Evolutionary conservation across 2,329 filamentous ascomycete genomes (phyloP), one percentile per base, ranked within the genome.

Genomic region (Diplodia seriata): DNA sequence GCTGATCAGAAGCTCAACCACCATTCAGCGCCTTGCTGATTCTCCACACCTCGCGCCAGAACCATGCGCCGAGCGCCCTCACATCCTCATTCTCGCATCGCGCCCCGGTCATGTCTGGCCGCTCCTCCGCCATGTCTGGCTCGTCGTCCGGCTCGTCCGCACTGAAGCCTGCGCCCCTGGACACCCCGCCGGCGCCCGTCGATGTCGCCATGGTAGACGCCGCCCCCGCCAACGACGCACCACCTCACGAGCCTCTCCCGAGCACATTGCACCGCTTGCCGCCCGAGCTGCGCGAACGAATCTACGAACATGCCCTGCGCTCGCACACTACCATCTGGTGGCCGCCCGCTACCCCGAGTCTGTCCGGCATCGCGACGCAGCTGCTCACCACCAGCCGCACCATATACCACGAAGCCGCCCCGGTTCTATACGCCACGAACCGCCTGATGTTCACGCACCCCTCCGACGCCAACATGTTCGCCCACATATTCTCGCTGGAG

Each of bases 381-480:
- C 76, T 80, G 11, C 71, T 80, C 15, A 73, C 69, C 9, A 69
- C 72, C 12, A 75, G 71, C 66, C 71, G 69, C 11, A 74, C 76
- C 59, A 70, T 80, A 31, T 73, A 78, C 69, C 66, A 70, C 14
- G 78, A 80, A 63, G 74, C 77, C 4, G 73, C 73, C 4, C 73
- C 75, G 0, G 68, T 79, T 15, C 72, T 80, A n/a, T 80, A 80
- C 70, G 66, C 72, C 14, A 62, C 62, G 20, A 80, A 80, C 72
- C 76, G 74, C 57, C 78, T 80, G 67, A 71, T 77, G 64, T 80
- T 80, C 72, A 74, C 72, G 4, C 78, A 80, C 63, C 78, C 78
- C 7, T 77, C 74, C 61, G 78, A 80, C 68, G 77, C 75, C 70
- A 80, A 77, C 72, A 76, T 80, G 70, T 80, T 80, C 70, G 74